Conservation (phyloP, 768 basidiomycete species). For the Calocybe cyanea region DNA sequence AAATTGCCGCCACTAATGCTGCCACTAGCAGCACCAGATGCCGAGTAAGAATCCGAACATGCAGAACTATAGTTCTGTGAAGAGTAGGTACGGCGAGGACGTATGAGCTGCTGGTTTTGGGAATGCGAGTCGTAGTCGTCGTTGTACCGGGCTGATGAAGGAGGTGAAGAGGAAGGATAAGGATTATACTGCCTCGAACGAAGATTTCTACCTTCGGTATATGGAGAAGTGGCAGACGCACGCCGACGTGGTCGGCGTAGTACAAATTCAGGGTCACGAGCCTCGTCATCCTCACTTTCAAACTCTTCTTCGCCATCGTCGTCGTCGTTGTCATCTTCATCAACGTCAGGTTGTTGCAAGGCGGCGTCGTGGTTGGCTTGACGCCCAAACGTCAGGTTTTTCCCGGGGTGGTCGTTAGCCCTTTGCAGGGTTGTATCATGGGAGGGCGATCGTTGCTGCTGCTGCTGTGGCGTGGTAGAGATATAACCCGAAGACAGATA, state of each 20-base stretch:
- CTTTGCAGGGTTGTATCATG: conserved; percentile 7
- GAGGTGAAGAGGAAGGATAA: conserved; percentile 10
- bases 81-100: conserved; percentile 10
- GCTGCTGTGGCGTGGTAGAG: conserved; percentile 15
- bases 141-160: conserved; percentile 6
- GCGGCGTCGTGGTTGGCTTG: too few relatives aligned
- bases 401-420: conserved; percentile 7
- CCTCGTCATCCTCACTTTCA: conserved; percentile 29
- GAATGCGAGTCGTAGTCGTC: conserved; percentile 5
- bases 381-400: not conserved
- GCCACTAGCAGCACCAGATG: not conserved
- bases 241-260: conserved; percentile 21
- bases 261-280: conserved; percentile 29
- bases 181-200: conserved; percentile 14
- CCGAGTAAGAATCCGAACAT: conserved; percentile 9
- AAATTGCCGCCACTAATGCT: too few relatives aligned
- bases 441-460: conserved; percentile 6
- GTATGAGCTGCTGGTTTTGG: conserved; percentile 2
- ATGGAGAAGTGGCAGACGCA: conserved; percentile 5
- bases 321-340: conserved; percentile 10
- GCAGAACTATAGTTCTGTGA: conserved; percentile 7
- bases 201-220: conserved; percentile 7
- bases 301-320: conserved; percentile 21
- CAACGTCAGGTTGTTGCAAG: conserved; percentile 8
- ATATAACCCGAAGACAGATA: conserved; percentile 26